Base-by-base conservation (phyloP, 306 rosid genomes). In the Comarum palustre region DNA sequence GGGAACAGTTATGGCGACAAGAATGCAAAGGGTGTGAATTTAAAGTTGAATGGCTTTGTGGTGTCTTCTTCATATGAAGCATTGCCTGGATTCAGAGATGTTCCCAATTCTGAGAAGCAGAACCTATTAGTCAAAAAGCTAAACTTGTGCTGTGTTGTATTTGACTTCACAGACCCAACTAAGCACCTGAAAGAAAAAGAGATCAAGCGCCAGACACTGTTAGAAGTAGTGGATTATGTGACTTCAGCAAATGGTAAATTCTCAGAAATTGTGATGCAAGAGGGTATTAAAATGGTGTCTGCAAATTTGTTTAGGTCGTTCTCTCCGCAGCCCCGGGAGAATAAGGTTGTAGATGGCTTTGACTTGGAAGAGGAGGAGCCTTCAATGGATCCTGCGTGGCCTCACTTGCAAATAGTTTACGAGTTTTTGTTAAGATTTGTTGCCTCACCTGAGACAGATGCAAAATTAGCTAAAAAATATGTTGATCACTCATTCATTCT, bases 361-460 rank as follows among this genome's bases (percentile, higher is more conserved):
- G 97, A 91, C 34, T 57, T 91, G 79, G 97, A 91, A 71, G 97
- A 91, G 81, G 96, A 91, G 58, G 96, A 89, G 84, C 92, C 89
- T 78, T 83, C 87, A 0, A 84, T 89, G 97, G 97, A 91, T 76
- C 91, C 96, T 66, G 84, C 90, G 4, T 91, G 97, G 97, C 86
- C 92, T 52, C 97, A 91, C 77, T 83, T 91, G 86, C 97, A 91
- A 61, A 77, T 91, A 15, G 96, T 91, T 47, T 86, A 90, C 19
- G 96, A 90, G 82, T 84, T 90, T 75, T 84, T 90, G 60, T 85
- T 90, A 43, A 76, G 91, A 54, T 90, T 90, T 65, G 87, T 90
- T 2, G 86, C 96, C 12, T 90, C 93, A 1, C 87, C 91, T 43
- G 96, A 90, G 79, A 78, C 86, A 66, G 96, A 90, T 68, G 91